Evolutionary conservation across 2,329 filamentous ascomycete species (phyloP), one percentile per base, ranked within the genome.

Genomic region (Nemania sp.): DNA sequence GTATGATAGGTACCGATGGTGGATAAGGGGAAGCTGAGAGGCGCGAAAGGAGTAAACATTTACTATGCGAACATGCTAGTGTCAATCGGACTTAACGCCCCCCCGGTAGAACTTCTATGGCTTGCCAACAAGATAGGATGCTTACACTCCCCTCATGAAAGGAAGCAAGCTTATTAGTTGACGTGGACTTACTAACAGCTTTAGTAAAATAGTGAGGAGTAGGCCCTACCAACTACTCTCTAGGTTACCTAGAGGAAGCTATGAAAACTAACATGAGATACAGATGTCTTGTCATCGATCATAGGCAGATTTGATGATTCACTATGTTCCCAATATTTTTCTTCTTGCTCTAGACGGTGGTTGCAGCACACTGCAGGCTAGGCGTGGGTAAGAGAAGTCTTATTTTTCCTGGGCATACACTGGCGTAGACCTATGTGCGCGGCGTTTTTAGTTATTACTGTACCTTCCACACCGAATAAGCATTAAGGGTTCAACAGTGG

Each of bases 151-250:
- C 13, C 11, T n/a, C n/a, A n/a, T n/a, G n/a, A 47, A 5, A 53
- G 24, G 29, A 2, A 51, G 43, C 20, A 58, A 49, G 58, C 41
- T 63, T 62, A 66, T 66, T 54, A 45, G 62, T 62, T 47, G n/a
- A 66, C 32, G 43, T 62, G 45, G 45, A 66, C 59, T 66, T 62
- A 66, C 64, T 66, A 51, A 59, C 64, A 11, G 32, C 43, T 20
- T 66, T 66, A 66, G 58, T 66, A 66, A 52, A 63, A 35, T 35
- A 35, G 32, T 7, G 2, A 35, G 35, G 51, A 47, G 45, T 58
- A 20, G 41, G 24, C 41, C 20, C 32, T 43, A 10, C 6, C 8
- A 26, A n/a, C 47, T 49, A 51, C 52, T 6, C 10, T 6, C 18
- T 43, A 43, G 13, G 13, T 54, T 3, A 22, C 22, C 52, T 56